Evolutionary conservation across 129 eudicot genomes (phyloP).

Genomic region (Tagetes patula): DNA sequence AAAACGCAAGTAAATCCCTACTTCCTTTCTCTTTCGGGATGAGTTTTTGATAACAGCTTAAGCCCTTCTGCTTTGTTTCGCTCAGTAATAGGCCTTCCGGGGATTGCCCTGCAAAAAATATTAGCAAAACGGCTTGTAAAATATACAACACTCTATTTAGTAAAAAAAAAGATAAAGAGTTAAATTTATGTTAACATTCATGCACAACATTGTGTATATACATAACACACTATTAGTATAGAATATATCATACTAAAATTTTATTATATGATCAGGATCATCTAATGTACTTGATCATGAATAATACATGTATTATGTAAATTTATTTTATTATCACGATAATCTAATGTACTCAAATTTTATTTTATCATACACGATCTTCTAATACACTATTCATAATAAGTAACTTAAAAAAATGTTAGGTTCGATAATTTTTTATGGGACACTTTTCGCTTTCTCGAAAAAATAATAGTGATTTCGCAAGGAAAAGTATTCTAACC

Average conservation of each 20-base stretch:
- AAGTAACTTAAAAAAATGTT: too few species aligned
- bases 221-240: neutral
- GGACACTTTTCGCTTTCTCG: neutral
- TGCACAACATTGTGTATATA: neutral
- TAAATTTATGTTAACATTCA: neutral
- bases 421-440: neutral
- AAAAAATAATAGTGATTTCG: neutral
- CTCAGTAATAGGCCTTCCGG: slow-evolving; percentile 41
- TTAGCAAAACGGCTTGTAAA: slow-evolving; percentile 13
- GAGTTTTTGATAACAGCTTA: slow-evolving; percentile 18
- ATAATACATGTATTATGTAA: neutral
- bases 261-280: neutral
- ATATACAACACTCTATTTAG: neutral
- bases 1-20: slow-evolving; percentile 17
- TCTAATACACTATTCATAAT: too few species aligned
- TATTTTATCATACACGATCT: too few species aligned
- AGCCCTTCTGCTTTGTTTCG: slow-evolving; percentile 7
- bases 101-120: slow-evolving; percentile 35
- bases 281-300: slow-evolving; percentile 5
- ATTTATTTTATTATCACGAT: too few species aligned
- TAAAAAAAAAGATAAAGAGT: neutral
- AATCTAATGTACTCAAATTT: too few species aligned
- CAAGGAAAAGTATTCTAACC: slow-evolving; percentile 32
- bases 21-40: slow-evolving; percentile 19
- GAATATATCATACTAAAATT: neutral